These are phyloP conservation scores for Acmispon strigosus DNA, from an alignment of 306 rosid species.

Conservation along the genomic window DNA sequence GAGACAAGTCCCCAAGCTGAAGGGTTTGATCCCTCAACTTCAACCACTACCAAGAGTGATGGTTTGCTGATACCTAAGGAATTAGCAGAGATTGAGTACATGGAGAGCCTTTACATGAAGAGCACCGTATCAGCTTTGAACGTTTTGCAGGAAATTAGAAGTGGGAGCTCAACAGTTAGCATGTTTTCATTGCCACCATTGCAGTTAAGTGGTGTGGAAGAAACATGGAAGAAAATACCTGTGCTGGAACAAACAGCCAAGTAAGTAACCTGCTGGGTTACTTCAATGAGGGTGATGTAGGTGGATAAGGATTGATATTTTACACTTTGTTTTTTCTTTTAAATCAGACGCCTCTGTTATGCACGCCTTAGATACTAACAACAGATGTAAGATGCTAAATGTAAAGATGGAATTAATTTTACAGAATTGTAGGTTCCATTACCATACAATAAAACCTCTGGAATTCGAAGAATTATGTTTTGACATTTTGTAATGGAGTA, in stretches of 20 bases:
- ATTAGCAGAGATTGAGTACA: conserved; percentile 67
- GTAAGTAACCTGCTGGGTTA: conserved; percentile 47
- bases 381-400: conserved; percentile 46
- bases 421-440: conserved; percentile 39
- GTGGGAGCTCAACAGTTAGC: conserved; percentile 83
- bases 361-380: conserved; percentile 54
- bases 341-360: conserved; percentile 29
- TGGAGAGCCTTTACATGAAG: conserved; percentile 85
- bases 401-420: conserved; percentile 39
- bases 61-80: conserved; percentile 53
- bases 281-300: not conserved
- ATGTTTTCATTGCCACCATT: conserved; percentile 84
- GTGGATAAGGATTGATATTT: conserved; percentile 19
- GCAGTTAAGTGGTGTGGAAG: conserved; percentile 51
- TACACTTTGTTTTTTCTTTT: not conserved
- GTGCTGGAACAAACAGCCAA: conserved; percentile 55
- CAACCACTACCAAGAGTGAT: conserved; percentile 37
- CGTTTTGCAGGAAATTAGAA: conserved; percentile 81
- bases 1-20: conserved; percentile 42
- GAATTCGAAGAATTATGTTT: conserved; percentile 19
- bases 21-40: conserved; percentile 52
- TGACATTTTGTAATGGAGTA: conserved; percentile 17
- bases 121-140: conserved; percentile 74
- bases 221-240: conserved; percentile 57
- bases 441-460: conserved; percentile 35